These are phyloP conservation scores for Phyllosticta paracitricarpa DNA, from an alignment of 2,329 filamentous ascomycete genomes.

Conservation along the genomic window DNA sequence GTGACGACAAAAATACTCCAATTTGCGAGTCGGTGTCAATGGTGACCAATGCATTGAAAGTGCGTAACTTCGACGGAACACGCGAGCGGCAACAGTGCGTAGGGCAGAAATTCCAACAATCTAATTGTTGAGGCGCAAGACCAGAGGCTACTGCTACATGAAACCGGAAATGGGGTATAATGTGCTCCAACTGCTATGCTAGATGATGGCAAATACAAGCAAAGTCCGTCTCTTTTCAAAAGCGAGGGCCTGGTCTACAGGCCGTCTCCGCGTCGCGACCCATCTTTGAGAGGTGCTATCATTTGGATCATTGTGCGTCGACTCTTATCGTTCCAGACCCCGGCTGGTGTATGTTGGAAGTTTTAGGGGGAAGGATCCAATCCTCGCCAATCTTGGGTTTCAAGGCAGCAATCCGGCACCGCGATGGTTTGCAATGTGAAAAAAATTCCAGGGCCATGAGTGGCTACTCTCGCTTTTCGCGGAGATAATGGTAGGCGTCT, in stretches of 20 bases:
- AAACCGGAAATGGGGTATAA: neutral
- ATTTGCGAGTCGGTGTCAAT: neutral
- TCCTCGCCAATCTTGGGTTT: slow-evolving; percentile 4
- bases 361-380: neutral
- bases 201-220: neutral
- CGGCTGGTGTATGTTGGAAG: slow-evolving; percentile 2
- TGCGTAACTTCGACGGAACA: neutral
- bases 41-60: neutral
- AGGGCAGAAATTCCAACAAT: neutral
- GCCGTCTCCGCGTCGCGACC: neutral
- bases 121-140: neutral
- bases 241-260: neutral
- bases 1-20: neutral
- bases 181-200: neutral
- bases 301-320: slow-evolving; percentile 6
- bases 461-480: slow-evolving; percentile 2
- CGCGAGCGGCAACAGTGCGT: neutral
- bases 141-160: neutral
- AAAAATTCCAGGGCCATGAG: neutral
- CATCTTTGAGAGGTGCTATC: slow-evolving; percentile 2
- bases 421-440: slow-evolving; percentile 2
- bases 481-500: slow-evolving; percentile 12
- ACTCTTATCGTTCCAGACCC: slow-evolving; percentile 9
- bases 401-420: slow-evolving; percentile 7
- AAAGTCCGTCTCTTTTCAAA: neutral